Evolutionary conservation across 2,329 filamentous ascomycete species (phyloP).

Genomic region (Fusarium marasasianum): DNA sequence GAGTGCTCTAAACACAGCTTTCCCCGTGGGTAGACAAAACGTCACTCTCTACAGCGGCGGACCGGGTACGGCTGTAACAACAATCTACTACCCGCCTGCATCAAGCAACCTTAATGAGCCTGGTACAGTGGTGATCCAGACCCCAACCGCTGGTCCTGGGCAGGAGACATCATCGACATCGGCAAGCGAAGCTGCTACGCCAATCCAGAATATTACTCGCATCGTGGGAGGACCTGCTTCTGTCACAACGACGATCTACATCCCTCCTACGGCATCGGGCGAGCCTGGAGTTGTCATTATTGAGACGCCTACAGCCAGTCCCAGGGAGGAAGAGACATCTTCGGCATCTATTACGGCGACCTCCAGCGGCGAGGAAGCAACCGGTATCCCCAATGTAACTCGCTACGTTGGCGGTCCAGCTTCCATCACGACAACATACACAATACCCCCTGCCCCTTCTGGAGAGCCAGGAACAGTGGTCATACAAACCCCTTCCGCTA

Average conservation of each 20-base stretch:
- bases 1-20: background rate
- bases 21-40: background rate
- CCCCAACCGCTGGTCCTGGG: background rate
- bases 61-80: background rate
- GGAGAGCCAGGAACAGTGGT: background rate
- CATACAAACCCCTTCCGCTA: background rate
- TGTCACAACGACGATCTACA: background rate
- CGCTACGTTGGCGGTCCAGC: background rate
- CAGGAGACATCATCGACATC: background rate
- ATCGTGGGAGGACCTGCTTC: background rate
- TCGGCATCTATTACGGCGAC: background rate
- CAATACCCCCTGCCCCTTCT: background rate
- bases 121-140: constrained; percentile 4
- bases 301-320: background rate
- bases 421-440: background rate
- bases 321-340: background rate
- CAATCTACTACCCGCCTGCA: constrained; percentile 5
- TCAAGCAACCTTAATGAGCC: background rate
- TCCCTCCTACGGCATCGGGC: background rate
- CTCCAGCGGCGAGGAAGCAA: background rate
- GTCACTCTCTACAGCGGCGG: constrained; percentile 7
- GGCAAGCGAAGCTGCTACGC: background rate
- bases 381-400: background rate
- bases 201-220: constrained; percentile 1
- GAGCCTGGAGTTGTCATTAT: constrained; percentile 5